phyloP scores from a whole-genome alignment of 2,329 filamentous ascomycete genomes.

The Grosmannia huntii region DNA sequence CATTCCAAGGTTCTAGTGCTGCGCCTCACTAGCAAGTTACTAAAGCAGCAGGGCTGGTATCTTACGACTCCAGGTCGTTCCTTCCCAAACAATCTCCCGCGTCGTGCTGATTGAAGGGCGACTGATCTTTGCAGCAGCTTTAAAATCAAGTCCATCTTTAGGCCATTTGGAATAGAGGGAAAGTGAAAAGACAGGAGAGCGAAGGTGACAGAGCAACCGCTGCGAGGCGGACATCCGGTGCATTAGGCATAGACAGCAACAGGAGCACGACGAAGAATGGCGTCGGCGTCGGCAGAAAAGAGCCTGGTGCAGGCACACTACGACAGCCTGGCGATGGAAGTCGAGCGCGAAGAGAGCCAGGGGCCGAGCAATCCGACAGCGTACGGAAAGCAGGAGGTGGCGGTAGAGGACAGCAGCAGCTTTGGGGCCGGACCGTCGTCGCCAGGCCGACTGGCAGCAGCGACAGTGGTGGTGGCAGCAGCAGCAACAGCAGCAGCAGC shows the following conservation, averaged over 20 bases:
- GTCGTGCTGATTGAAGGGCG: not conserved
- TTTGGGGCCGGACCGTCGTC: not conserved
- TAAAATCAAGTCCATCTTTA: too few species aligned
- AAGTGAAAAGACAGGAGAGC: not conserved
- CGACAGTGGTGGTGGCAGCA: too few species aligned
- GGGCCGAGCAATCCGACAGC: not conserved
- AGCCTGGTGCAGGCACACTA: constrained; percentile 5
- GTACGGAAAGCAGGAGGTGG: too few species aligned
- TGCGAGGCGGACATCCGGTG: not conserved
- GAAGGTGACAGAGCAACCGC: not conserved
- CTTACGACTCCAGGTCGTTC: not conserved
- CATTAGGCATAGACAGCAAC: not conserved
- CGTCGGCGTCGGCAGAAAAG: constrained; percentile 6
- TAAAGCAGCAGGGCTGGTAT: not conserved
- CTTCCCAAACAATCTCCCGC: not conserved
- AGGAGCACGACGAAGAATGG: not conserved
- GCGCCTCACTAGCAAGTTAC: not conserved
- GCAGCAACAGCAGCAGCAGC: not conserved
- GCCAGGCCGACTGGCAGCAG: not conserved
- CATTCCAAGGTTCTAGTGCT: not conserved
- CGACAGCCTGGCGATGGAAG: not conserved
- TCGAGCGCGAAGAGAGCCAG: not conserved
- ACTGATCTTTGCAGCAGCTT: not conserved
- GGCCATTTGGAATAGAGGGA: not conserved
- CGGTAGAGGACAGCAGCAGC: not conserved